Conservation (phyloP, 768 basidiomycete genomes). For the Mycena crocata region DNA sequence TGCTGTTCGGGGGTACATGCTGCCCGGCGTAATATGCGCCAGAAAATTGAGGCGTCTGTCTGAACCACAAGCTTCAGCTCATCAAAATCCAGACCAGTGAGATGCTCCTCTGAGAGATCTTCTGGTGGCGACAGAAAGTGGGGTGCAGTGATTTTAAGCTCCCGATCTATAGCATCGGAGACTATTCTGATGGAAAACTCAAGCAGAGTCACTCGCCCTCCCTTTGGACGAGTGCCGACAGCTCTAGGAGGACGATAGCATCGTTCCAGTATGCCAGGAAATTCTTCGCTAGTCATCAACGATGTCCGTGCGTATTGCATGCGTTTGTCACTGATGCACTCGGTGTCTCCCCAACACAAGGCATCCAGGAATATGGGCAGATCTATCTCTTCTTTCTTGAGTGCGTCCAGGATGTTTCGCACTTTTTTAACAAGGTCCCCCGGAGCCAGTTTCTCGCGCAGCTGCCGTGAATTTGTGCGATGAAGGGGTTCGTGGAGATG, state of each 20-base stretch:
- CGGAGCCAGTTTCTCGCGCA: too few species aligned
- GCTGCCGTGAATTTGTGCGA: too few species aligned
- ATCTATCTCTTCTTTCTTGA: too few species aligned
- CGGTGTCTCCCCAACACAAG: neutral
- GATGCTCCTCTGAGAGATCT: slow-evolving; percentile 24
- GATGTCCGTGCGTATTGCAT: slow-evolving; percentile 18
- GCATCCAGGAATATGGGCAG: too few species aligned
- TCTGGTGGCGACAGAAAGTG: slow-evolving; percentile 26
- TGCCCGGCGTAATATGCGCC: slow-evolving; percentile 18
- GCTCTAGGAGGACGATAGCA: slow-evolving; percentile 27
- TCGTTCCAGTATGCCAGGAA: slow-evolving; percentile 31
- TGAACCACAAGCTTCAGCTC: slow-evolving; percentile 14
- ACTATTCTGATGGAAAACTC: slow-evolving; percentile 24
- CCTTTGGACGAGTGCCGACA: slow-evolving; percentile 6
- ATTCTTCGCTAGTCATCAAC: slow-evolving; percentile 33
- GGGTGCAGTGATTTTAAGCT: slow-evolving; percentile 23
- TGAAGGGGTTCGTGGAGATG: too few species aligned
- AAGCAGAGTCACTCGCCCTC: slow-evolving; percentile 12
- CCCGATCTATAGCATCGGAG: slow-evolving; percentile 21
- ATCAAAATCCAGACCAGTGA: slow-evolving; percentile 28
- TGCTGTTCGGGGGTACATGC: slow-evolving; percentile 20
- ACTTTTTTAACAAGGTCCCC: too few species aligned
- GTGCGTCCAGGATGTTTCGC: too few species aligned
- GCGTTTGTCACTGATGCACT: slow-evolving; percentile 19
- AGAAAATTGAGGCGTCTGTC: slow-evolving; percentile 21